These are phyloP conservation scores for Myxozyma neotropica DNA, from an alignment of 805 yeast species.

Conservation along the genomic window DNA sequence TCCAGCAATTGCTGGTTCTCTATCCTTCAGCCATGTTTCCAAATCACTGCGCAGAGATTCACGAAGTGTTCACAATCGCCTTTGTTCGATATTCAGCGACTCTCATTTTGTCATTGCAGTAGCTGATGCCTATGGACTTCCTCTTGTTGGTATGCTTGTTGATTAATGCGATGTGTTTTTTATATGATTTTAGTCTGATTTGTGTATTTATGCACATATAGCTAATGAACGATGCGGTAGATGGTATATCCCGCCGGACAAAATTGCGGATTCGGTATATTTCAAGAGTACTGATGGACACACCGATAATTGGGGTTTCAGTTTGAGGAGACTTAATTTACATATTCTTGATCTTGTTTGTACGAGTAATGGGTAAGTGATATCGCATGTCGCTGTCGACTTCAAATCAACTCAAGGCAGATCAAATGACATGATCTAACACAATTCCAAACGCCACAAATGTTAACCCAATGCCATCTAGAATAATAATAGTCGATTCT, in stretches of 20 bases:
- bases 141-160: slow-evolving; percentile 38
- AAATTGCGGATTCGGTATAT: slow-evolving; percentile 55
- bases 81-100: slow-evolving; percentile 74
- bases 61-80: slow-evolving; percentile 57
- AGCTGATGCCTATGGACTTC: slow-evolving; percentile 41
- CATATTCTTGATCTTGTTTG: slow-evolving; percentile 61
- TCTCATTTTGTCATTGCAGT: slow-evolving; percentile 53
- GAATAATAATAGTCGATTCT: slow-evolving; percentile 69
- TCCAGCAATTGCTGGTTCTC: slow-evolving; percentile 16
- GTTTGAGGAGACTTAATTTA: slow-evolving; percentile 69
- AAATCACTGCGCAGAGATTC: slow-evolving; percentile 55
- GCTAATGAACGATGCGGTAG: slow-evolving; percentile 87
- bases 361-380: slow-evolving; percentile 46
- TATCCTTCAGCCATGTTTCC: slow-evolving; percentile 27
- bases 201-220: slow-evolving; percentile 49
- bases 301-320: slow-evolving; percentile 76
- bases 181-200: not conserved
- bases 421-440: too few species aligned
- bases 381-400: too few species aligned
- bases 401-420: too few species aligned
- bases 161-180: not conserved
- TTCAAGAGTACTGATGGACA: slow-evolving; percentile 95
- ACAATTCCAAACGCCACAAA: too few species aligned
- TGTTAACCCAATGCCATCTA: not conserved
- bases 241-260: slow-evolving; percentile 69